Conservation (phyloP, 768 basidiomycete genomes). For the Pilatotrama ljubarskyi region DNA sequence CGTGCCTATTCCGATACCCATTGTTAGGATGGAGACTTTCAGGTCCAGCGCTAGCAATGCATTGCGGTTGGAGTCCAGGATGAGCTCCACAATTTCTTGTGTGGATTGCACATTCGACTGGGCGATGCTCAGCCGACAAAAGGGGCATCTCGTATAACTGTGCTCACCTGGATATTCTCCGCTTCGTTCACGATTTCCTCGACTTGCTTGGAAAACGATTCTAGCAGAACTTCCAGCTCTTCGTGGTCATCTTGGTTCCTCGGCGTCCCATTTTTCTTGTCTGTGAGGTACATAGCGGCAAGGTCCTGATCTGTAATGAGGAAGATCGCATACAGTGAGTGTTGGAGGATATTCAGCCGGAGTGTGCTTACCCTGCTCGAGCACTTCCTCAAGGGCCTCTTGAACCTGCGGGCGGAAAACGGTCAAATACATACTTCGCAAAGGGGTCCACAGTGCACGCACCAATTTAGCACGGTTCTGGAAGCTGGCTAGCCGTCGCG, state of each 20-base stretch:
- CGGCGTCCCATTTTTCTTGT: constrained; percentile 65
- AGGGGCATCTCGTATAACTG: neutral
- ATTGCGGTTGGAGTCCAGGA: constrained; percentile 95
- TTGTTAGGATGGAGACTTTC: constrained; percentile 91
- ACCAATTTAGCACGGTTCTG: constrained; percentile 89
- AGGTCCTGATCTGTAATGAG: constrained; percentile 79
- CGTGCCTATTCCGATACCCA: constrained; percentile 90
- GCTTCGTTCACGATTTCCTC: constrained; percentile 96
- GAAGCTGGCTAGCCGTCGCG: constrained; percentile 82
- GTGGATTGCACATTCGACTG: constrained; percentile 94
- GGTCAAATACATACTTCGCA: too few relatives aligned
- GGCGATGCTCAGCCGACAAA: neutral
- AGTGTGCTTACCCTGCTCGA: constrained; percentile 69
- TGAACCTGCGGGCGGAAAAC: constrained; percentile 59
- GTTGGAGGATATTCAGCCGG: neutral
- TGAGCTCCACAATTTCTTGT: constrained; percentile 96
- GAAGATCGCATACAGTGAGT: neutral
- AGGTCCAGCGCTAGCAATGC: constrained; percentile 88
- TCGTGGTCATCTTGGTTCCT: constrained; percentile 82
- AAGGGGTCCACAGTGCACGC: constrained; percentile 19
- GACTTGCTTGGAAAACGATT: constrained; percentile 94
- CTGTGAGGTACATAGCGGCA: constrained; percentile 92
- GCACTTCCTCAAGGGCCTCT: constrained; percentile 87
- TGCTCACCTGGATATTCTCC: constrained; percentile 74
- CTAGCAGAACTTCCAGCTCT: constrained; percentile 90